Evolutionary conservation across 169 alveolate genomes (phyloP).

Genomic region (Blepharisma undulans): DNA sequence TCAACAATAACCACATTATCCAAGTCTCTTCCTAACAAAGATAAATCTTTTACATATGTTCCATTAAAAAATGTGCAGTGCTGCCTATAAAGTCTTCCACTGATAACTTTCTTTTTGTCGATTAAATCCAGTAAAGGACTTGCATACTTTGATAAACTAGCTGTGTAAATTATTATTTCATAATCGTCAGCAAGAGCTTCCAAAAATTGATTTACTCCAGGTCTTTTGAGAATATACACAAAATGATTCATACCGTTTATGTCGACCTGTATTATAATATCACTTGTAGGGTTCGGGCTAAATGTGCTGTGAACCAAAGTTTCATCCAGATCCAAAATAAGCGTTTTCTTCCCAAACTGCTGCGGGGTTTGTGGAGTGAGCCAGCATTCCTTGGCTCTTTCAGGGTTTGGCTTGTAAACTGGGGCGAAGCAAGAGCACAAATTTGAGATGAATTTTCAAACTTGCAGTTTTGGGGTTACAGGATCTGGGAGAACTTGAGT

Average conservation of each 20-base stretch:
- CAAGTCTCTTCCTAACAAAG: constrained; percentile 60
- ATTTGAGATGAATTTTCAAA: neutral
- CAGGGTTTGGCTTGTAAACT: neutral
- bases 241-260: neutral
- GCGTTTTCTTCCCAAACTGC: constrained; percentile 62
- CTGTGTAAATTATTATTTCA: constrained; percentile 81
- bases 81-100: constrained; percentile 67
- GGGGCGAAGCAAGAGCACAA: neutral
- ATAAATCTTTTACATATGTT: constrained; percentile 70
- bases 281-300: constrained; percentile 56
- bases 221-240: constrained; percentile 53
- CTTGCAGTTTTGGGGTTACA: neutral
- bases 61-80: constrained; percentile 66
- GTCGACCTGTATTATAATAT: constrained; percentile 40
- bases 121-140: constrained; percentile 71
- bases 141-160: constrained; percentile 78
- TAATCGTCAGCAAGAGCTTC: constrained; percentile 54
- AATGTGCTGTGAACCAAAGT: constrained; percentile 80
- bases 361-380: constrained; percentile 42
- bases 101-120: constrained; percentile 44
- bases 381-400: neutral
- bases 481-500: neutral
- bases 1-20: constrained; percentile 70
- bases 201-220: constrained; percentile 66
- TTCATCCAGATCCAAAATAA: constrained; percentile 81